A percentile compares a stretch with the other conserved stretches of the same genome.
Conservation (phyloP, 2,329 filamentous ascomycete genomes). For the Metarhizium guizhouense region DNA sequence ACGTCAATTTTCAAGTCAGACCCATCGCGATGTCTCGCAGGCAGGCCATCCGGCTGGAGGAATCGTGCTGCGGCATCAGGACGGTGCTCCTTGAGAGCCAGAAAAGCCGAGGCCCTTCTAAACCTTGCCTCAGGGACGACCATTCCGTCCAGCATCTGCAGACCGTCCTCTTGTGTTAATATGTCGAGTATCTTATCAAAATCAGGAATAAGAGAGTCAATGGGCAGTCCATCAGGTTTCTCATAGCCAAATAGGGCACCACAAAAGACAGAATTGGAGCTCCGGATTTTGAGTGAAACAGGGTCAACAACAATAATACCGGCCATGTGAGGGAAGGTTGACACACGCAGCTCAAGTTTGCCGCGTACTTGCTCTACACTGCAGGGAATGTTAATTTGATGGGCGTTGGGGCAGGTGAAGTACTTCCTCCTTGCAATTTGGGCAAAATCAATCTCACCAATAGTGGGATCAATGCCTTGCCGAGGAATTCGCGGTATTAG, state of each 20-base stretch:
- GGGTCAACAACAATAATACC: conserved; percentile 92
- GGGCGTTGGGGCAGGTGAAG: conserved; percentile 75
- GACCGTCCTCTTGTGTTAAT: conserved; percentile 76
- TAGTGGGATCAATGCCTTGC: conserved; percentile 60
- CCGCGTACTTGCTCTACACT: conserved; percentile 66
- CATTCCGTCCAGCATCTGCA: conserved; percentile 82
- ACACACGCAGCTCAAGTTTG: conserved; percentile 68
- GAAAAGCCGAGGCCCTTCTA: conserved; percentile 74
- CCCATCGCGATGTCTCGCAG: conserved; percentile 82
- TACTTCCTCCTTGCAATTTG: conserved; percentile 63
- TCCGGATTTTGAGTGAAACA: conserved; percentile 67
- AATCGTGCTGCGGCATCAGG: conserved; percentile 73
- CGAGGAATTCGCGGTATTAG: conserved; percentile 78
- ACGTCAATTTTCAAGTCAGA: conserved; percentile 89
- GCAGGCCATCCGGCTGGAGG: conserved; percentile 72
- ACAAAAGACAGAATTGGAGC: conserved; percentile 91
- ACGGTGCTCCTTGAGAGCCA: conserved; percentile 75
- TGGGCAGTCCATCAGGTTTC: conserved; percentile 68
- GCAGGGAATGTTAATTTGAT: conserved; percentile 73
- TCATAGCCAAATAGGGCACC: conserved; percentile 85
- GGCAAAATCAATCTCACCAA: conserved; percentile 68
- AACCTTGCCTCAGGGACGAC: conserved; percentile 96
- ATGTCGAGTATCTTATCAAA: conserved; percentile 79
- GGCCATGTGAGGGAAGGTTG: conserved; percentile 94
- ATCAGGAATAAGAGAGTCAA: conserved; percentile 73